These are phyloP conservation scores for Funneliformis geosporum DNA, from an alignment of 192 early-diverging fungal genomes.

Conservation along the genomic window DNA sequence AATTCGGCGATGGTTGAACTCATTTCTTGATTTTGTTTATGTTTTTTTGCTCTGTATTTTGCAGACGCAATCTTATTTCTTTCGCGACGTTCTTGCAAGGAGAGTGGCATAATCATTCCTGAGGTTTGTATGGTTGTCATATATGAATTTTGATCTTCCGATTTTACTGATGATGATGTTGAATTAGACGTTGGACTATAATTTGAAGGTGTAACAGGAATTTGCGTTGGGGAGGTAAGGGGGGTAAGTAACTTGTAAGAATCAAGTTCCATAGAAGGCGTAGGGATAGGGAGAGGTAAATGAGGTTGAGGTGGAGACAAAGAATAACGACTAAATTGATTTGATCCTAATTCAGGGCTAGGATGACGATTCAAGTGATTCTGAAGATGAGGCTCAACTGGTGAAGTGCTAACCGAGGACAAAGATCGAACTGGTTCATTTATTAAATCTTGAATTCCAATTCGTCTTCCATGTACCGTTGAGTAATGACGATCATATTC, in stretches of 20 bases:
- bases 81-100: constrained; percentile 52
- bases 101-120: constrained; percentile 35
- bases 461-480: neutral
- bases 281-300: neutral
- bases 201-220: neutral
- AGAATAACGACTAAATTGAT: neutral
- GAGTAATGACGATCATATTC: neutral
- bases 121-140: neutral
- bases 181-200: neutral
- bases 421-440: neutral
- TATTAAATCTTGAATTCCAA: neutral
- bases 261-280: neutral
- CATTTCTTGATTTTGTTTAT: constrained; percentile 61
- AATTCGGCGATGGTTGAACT: constrained; percentile 48
- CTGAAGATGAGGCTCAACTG: neutral
- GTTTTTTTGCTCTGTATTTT: constrained; percentile 63
- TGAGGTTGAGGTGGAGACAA: neutral
- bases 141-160: constrained; percentile 6
- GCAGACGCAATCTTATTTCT: constrained; percentile 64
- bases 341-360: neutral
- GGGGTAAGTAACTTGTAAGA: constrained; percentile 15
- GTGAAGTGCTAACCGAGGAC: neutral
- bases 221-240: neutral
- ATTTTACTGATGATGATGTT: neutral
- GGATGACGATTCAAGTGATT: neutral